Conservation (phyloP, 768 basidiomycete genomes). For the Agaricus blazei region DNA sequence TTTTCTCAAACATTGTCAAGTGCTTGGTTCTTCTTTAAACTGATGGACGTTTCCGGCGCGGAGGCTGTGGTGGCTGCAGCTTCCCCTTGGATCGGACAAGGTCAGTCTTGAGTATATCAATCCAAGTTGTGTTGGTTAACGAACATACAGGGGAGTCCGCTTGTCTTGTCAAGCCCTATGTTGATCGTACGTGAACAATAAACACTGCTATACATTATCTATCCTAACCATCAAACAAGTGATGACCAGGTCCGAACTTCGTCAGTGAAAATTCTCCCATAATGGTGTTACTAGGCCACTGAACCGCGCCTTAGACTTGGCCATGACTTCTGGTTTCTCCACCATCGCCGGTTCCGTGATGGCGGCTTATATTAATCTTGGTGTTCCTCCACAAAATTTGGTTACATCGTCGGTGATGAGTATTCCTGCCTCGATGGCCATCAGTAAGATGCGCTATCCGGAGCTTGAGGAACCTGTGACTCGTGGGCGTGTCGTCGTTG, state of each 20-base stretch:
- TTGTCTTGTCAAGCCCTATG: slow-evolving; percentile 79
- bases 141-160: slow-evolving; percentile 58
- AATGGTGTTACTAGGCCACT: not conserved
- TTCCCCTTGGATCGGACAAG: slow-evolving; percentile 92
- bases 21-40: slow-evolving; percentile 92
- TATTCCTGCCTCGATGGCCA: slow-evolving; percentile 91
- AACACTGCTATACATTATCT: not conserved
- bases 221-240: slow-evolving; percentile 21
- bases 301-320: slow-evolving; percentile 39
- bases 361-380: slow-evolving; percentile 73
- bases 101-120: slow-evolving; percentile 19
- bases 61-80: slow-evolving; percentile 91
- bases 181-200: slow-evolving; percentile 42
- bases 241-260: slow-evolving; percentile 86
- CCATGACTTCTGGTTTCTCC: slow-evolving; percentile 91
- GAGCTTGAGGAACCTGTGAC: slow-evolving; percentile 86
- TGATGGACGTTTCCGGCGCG: slow-evolving; percentile 89
- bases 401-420: slow-evolving; percentile 92
- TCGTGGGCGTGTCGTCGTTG: slow-evolving; percentile 73
- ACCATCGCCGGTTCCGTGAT: slow-evolving; percentile 92
- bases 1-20: slow-evolving; percentile 25
- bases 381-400: slow-evolving; percentile 74
- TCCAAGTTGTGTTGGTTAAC: not conserved
- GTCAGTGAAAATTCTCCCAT: slow-evolving; percentile 22
- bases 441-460: slow-evolving; percentile 83